phyloP scores from a whole-genome alignment of 2,329 filamentous ascomycete species.

The Beauveria australis region DNA sequence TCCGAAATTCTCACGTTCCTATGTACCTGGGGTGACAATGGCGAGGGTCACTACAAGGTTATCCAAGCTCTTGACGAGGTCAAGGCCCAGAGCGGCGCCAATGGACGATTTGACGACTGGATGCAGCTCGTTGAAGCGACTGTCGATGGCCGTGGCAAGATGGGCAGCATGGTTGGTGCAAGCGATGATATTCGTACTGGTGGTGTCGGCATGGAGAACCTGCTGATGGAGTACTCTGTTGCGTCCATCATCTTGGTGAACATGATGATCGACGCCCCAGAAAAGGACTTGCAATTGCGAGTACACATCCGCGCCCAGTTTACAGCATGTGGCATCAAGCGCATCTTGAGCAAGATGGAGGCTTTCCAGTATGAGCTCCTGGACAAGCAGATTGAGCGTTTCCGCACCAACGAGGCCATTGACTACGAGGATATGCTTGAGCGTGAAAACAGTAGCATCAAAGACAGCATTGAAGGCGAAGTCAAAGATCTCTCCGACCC shows the following conservation, averaged over 20 bases:
- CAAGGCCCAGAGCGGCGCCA: constrained; percentile 81
- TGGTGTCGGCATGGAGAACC: constrained; percentile 96
- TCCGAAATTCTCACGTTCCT: constrained; percentile 95
- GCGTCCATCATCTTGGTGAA: constrained; percentile 92
- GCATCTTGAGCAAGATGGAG: constrained; percentile 94
- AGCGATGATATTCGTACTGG: constrained; percentile 94
- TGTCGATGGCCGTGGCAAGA: constrained; percentile 92
- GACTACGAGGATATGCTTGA: constrained; percentile 98
- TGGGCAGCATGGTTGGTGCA: constrained; percentile 94
- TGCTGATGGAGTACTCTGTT: constrained; percentile 97
- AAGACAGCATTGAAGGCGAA: constrained; percentile 78
- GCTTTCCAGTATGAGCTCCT: constrained; percentile 97
- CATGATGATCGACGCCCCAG: constrained; percentile 88
- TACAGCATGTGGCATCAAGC: constrained; percentile 89
- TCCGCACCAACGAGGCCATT: constrained; percentile 88
- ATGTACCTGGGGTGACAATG: constrained; percentile 81
- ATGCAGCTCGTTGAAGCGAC: constrained; percentile 98
- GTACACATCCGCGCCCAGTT: constrained; percentile 95
- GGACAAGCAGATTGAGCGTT: constrained; percentile 94
- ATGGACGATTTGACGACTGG: constrained; percentile 95
- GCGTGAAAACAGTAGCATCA: constrained; percentile 80
- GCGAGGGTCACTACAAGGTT: constrained; percentile 85
- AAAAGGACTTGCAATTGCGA: constrained; percentile 80
- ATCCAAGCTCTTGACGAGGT: constrained; percentile 88
- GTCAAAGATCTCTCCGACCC: constrained; percentile 90